Conservation (phyloP, 192 early-diverging fungal species). For the Paraglomus occultum region DNA sequence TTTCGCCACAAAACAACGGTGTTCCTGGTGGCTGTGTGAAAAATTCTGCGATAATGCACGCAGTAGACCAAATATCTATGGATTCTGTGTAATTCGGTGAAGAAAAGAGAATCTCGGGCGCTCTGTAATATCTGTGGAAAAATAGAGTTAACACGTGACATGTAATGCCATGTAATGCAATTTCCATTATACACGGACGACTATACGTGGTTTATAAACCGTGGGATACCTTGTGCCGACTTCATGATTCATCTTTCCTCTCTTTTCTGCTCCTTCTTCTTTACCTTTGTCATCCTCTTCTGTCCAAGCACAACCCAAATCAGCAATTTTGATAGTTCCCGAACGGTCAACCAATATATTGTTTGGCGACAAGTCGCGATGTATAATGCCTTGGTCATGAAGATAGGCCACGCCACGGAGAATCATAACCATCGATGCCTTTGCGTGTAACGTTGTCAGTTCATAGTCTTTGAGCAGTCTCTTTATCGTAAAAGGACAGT, state of each 20-base stretch:
- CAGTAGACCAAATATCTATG: slow-evolving; percentile 51
- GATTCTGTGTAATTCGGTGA: slow-evolving; percentile 40
- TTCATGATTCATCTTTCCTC: slow-evolving; percentile 14
- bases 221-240: slow-evolving; percentile 25
- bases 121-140: slow-evolving; percentile 41
- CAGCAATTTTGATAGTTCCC: slow-evolving; percentile 22
- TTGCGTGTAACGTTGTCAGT: background rate
- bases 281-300: background rate
- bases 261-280: slow-evolving; percentile 7
- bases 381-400: slow-evolving; percentile 64
- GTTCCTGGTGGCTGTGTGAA: slow-evolving; percentile 29
- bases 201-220: too few relatives aligned
- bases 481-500: slow-evolving; percentile 19
- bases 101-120: slow-evolving; percentile 49
- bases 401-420: slow-evolving; percentile 70
- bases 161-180: background rate
- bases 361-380: slow-evolving; percentile 69
- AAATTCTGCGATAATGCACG: slow-evolving; percentile 50
- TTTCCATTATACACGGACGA: background rate
- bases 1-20: slow-evolving; percentile 42
- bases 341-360: slow-evolving; percentile 56
- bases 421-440: slow-evolving; percentile 42
- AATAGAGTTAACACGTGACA: background rate
- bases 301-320: slow-evolving; percentile 22
- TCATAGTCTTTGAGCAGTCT: slow-evolving; percentile 4